Evolutionary conservation across 257 asterid genomes (phyloP), one percentile per base, ranked within the genome.

Genomic region (Ehretia macrophylla): DNA sequence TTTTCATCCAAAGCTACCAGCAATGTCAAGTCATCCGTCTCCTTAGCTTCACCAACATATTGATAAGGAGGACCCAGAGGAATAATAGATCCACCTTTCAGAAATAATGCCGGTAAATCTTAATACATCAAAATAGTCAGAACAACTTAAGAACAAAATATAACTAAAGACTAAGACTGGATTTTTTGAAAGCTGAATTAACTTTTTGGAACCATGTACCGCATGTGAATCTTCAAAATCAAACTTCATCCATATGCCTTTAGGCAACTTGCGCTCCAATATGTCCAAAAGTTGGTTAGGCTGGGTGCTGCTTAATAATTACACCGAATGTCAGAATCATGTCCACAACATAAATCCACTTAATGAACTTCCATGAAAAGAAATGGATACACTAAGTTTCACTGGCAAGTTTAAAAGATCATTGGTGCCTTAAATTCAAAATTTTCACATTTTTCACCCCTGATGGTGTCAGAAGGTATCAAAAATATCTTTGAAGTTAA

Each of bases 141-240:
- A 32, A 11, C 70, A 57, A 40, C 17, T 14, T 51, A 59, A 20
- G 39, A 20, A 9, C 19, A 56, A 20, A 42, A 65, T 55, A 60
- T 47, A 56, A 45, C 13, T 14, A 46, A 22, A 38, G 48, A 40
- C 39, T 27, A 51, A 51, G 51, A 46, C 47, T 22, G 17, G 8
- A 6, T 51, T 27, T 48, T 52, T 14, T 19, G 35, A 45, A 32
- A 10, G 20, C 39, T 21, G 17, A 52, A 20, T n/a, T n/a, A n/a
- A n/a, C 9, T 49, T 13, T 47, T 8, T 10, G n/a, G n/a, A n/a
- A n/a, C 50, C 19, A 72, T 61, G 32, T 84, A 93, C 97, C 71
- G 94, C 95, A 79, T 93, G 97, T 59, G 89, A 71, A 75, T 93
- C 99, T 67, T 93, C 94, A 72, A 86, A 86, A 64, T 93, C 99